Conservation (phyloP, 2,329 filamentous ascomycete species). For the Penicillium sp. region DNA sequence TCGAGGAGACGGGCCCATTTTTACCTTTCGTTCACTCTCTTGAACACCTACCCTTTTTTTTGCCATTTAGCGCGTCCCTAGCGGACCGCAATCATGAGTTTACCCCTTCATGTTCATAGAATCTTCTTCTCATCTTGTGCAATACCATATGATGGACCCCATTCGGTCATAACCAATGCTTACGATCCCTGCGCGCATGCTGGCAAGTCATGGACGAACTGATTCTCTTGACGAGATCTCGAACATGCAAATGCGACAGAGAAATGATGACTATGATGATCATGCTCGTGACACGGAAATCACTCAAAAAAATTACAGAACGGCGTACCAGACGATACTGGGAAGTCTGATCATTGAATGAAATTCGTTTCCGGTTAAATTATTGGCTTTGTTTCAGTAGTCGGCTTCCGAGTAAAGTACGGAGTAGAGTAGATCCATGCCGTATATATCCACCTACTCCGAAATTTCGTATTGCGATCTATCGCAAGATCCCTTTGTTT, state of each 20-base stretch:
- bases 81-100: constrained; percentile 15
- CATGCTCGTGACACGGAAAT: not conserved
- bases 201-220: not conserved
- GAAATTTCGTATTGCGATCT: not conserved
- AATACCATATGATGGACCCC: constrained; percentile 21
- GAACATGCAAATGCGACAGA: constrained; percentile 3
- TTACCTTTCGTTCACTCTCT: constrained; percentile 20
- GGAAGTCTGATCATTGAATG: not conserved
- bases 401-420: not conserved
- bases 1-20: constrained; percentile 8
- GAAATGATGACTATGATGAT: constrained; percentile 4
- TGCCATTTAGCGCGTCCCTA: constrained; percentile 17
- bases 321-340: not conserved
- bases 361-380: not conserved
- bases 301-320: not conserved
- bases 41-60: constrained; percentile 6
- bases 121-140: constrained; percentile 17
- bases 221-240: constrained; percentile 10
- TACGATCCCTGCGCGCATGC: constrained; percentile 7
- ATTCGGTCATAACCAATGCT: constrained; percentile 1
- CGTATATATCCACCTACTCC: not conserved
- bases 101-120: constrained; percentile 15
- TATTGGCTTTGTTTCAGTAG: not conserved
- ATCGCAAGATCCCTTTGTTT: not conserved
- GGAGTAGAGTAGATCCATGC: not conserved